Evolutionary conservation across 73 alveolate genomes (phyloP).

Genomic region (Uronychia binucleata): DNA sequence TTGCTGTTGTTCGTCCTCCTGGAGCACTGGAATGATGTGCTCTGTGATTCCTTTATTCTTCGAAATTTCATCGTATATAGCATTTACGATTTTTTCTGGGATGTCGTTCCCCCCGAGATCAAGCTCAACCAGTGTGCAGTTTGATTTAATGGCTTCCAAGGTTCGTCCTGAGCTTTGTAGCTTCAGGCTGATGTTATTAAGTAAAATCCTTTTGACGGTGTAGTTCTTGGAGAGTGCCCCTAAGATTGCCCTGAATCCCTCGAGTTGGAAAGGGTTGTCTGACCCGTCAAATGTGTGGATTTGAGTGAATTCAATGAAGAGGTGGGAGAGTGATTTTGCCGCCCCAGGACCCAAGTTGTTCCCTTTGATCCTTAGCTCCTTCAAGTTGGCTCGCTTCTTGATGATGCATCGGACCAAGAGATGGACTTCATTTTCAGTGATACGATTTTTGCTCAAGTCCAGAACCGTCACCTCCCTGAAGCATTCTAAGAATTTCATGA

Average conservation of each 20-base stretch:
- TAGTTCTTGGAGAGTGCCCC: not conserved
- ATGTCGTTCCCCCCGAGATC: not conserved
- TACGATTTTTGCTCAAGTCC: not conserved
- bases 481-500: not conserved
- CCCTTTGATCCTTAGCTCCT: not conserved
- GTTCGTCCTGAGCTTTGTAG: not conserved
- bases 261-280: not conserved
- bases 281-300: not conserved
- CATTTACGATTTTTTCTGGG: not conserved
- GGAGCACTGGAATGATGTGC: slow-evolving; percentile 4
- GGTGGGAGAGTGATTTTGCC: not conserved
- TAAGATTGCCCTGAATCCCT: slow-evolving; percentile 5
- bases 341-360: not conserved
- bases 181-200: not conserved
- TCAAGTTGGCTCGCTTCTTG: not conserved
- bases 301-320: not conserved
- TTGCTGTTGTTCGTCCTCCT: not conserved
- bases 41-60: slow-evolving; percentile 11
- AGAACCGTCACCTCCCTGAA: not conserved
- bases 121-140: slow-evolving; percentile 2
- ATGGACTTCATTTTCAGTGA: not conserved
- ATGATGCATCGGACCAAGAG: not conserved
- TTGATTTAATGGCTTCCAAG: not conserved
- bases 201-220: not conserved
- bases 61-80: not conserved